phyloP scores from a whole-genome alignment of 768 basidiomycete species.

The Cubamyces sp. region DNA sequence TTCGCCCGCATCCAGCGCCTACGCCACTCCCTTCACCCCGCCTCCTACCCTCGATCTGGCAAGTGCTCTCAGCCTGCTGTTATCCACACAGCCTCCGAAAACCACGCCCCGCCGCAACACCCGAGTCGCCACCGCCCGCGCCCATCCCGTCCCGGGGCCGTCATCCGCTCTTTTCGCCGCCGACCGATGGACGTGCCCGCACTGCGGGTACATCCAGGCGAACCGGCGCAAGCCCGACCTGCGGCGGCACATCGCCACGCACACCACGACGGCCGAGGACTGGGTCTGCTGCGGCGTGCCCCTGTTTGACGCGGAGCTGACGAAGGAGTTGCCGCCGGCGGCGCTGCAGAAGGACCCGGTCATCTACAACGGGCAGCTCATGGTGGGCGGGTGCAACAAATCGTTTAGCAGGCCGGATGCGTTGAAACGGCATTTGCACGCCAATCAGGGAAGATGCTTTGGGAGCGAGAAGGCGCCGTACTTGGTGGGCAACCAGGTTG shows the following conservation, averaged over 20 bases:
- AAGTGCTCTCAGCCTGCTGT: neutral
- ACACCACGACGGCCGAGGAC: slow-evolving; percentile 1
- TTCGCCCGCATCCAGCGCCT: too few species aligned
- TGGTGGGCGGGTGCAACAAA: slow-evolving; percentile 25
- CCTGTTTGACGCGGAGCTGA: slow-evolving; percentile 3
- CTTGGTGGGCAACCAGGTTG: neutral
- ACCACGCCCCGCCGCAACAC: neutral
- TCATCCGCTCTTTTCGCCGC: neutral
- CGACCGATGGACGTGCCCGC: slow-evolving; percentile 10
- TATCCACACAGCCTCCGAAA: neutral
- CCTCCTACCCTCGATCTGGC: too few species aligned
- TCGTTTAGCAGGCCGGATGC: slow-evolving; percentile 24
- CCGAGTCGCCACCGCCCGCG: neutral
- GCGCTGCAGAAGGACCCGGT: neutral
- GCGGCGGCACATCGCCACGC: slow-evolving; percentile 26
- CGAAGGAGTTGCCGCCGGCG: neutral
- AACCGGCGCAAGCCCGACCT: slow-evolving; percentile 17
- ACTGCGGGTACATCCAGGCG: slow-evolving; percentile 19
- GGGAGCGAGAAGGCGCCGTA: slow-evolving; percentile 9
- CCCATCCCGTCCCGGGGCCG: neutral
- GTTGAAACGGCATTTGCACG: slow-evolving; percentile 16
- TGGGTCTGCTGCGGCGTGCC: slow-evolving; percentile 28
- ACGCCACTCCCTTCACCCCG: too few species aligned
- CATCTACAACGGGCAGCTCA: slow-evolving; percentile 6
- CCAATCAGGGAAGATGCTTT: neutral